These are phyloP conservation scores for Globisporangium apiculatum DNA, from an alignment of 352 stramenopile genomes.

Conservation along the genomic window DNA sequence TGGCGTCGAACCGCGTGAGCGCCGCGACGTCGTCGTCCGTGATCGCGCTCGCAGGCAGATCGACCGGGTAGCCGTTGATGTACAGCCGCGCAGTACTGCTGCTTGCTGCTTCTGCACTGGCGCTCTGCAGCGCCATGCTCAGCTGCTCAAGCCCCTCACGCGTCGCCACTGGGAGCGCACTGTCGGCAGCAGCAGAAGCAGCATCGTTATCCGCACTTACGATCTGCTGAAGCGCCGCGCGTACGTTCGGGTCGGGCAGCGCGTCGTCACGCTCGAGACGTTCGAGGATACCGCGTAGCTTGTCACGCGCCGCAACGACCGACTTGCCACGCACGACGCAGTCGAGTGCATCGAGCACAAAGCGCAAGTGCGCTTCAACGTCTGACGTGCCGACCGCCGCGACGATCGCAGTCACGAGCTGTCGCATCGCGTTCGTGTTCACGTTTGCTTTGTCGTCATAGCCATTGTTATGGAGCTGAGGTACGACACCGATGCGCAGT, in stretches of 20 bases:
- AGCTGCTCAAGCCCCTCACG: conserved; percentile 23
- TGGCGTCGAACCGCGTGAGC: conserved; percentile 63
- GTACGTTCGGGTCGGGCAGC: not conserved
- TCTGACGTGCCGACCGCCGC: conserved; percentile 47
- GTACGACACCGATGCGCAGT: conserved; percentile 53
- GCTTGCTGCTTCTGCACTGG: conserved; percentile 5
- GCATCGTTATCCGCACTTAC: not conserved
- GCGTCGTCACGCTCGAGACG: conserved; percentile 16
- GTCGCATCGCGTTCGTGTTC: conserved; percentile 7
- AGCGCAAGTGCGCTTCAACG: conserved; percentile 34
- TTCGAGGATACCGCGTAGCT: conserved; percentile 39
- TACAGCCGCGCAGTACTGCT: conserved; percentile 32
- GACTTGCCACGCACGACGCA: conserved; percentile 53
- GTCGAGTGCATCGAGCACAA: conserved; percentile 47
- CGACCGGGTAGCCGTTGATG: conserved; percentile 65
- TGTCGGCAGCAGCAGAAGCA: not conserved
- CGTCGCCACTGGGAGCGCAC: conserved; percentile 15
- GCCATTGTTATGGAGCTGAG: conserved; percentile 20
- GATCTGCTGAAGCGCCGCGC: conserved; percentile 19
- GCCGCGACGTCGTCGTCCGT: conserved; percentile 54
- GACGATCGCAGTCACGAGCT: conserved; percentile 42
- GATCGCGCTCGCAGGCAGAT: conserved; percentile 41
- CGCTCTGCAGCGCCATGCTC: conserved; percentile 35
- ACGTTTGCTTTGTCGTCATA: not conserved
- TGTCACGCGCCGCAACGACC: conserved; percentile 34